Conservation (phyloP, 345 rosid genomes). For the Schrenkiella parvula region DNA sequence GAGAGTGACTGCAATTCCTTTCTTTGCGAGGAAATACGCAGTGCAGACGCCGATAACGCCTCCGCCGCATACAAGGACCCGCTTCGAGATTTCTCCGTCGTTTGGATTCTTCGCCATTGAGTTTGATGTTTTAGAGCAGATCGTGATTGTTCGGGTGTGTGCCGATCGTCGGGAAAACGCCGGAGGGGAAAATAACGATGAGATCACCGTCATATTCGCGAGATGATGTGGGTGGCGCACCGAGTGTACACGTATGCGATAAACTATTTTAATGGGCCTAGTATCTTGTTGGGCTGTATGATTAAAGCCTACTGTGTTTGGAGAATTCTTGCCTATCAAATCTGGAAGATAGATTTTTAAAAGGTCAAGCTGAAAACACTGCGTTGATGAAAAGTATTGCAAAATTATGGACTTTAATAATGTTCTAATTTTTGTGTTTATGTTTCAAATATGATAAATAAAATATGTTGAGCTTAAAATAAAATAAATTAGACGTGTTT, state of each 20-base stretch:
- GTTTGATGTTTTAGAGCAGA: constrained; percentile 26
- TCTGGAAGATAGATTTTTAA: no score
- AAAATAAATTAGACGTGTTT: no score
- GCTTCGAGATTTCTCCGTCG: constrained; percentile 28
- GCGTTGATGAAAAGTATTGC: no score
- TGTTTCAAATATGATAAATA: no score
- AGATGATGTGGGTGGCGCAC: constrained; percentile 9
- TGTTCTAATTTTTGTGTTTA: no score
- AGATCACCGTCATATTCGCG: constrained; percentile 23
- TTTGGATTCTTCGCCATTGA: not conserved
- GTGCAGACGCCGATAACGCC: no score
- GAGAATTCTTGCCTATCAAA: no score
- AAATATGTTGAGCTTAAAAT: no score
- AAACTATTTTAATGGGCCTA: constrained; percentile 14
- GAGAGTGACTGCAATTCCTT: not conserved
- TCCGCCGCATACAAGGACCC: constrained; percentile 41
- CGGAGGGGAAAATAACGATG: not conserved
- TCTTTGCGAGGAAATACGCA: no score
- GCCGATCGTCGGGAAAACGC: not conserved
- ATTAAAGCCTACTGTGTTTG: not conserved
- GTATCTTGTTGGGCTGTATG: not conserved
- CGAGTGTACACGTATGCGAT: constrained; percentile 4
- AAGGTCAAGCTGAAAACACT: no score
- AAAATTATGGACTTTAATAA: no score
- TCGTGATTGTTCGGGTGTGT: not conserved